Conservation (phyloP, 1,284 basidiomycete genomes). For the Boletus subluridellus region DNA sequence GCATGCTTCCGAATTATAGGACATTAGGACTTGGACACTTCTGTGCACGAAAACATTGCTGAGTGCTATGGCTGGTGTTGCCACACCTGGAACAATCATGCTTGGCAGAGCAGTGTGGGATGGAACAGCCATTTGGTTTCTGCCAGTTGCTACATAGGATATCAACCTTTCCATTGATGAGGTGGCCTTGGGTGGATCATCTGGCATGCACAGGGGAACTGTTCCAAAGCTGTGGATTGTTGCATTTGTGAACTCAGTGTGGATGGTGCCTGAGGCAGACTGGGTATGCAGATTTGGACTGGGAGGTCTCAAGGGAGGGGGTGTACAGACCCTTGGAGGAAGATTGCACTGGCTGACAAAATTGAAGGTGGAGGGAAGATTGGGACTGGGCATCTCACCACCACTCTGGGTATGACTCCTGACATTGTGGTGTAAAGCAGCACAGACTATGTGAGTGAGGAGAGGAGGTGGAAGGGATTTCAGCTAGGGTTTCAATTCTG, state of each 20-base stretch:
- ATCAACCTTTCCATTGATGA: neutral
- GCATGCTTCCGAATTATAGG: too few relatives aligned
- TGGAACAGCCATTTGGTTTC: neutral
- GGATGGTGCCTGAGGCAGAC: neutral
- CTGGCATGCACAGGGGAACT: rapidly evolving
- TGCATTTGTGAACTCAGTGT: neutral
- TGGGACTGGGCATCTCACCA: too few relatives aligned
- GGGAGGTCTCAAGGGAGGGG: too few relatives aligned
- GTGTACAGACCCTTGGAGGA: too few relatives aligned
- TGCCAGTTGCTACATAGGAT: neutral
- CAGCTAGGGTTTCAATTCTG: too few relatives aligned
- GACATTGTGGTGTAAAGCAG: too few relatives aligned
- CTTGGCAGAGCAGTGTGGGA: neutral
- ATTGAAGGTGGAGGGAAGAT: too few relatives aligned
- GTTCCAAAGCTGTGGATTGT: neutral
- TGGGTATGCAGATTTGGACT: neutral
- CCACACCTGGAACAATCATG: neutral
- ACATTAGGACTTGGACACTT: too few relatives aligned
- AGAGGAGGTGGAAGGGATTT: too few relatives aligned
- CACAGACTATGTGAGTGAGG: too few relatives aligned
- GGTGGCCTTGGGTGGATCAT: neutral
- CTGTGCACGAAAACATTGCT: neutral
- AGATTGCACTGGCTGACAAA: too few relatives aligned
- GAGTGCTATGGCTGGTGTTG: neutral
- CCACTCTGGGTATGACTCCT: too few relatives aligned